Evolutionary conservation across 2,329 filamentous ascomycete genomes (phyloP).

Genomic region (Aspergillus sp.): DNA sequence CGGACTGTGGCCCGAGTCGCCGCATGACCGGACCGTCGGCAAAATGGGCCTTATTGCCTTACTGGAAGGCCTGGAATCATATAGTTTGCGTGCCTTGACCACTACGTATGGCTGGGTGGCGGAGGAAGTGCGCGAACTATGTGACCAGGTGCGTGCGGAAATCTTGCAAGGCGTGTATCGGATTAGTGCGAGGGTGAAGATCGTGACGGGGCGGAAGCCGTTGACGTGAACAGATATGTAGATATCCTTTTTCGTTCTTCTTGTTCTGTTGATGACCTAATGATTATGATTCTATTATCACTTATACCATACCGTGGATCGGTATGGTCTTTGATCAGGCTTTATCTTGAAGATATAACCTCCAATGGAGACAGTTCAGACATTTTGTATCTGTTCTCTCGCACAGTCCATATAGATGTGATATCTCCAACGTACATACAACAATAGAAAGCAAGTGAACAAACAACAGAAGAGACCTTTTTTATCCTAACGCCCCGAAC

Average conservation of each 20-base stretch:
- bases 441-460: not conserved
- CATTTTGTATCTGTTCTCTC: not conserved
- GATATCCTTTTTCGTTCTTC: too few relatives aligned
- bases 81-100: slow-evolving; percentile 40
- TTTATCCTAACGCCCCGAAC: slow-evolving; percentile 4
- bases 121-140: slow-evolving; percentile 39
- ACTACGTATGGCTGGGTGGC: slow-evolving; percentile 35
- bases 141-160: slow-evolving; percentile 42
- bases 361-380: not conserved
- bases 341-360: not conserved
- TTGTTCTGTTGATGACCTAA: too few relatives aligned
- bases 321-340: too few relatives aligned
- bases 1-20: slow-evolving; percentile 40
- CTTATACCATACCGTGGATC: too few relatives aligned
- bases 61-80: slow-evolving; percentile 45
- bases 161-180: slow-evolving; percentile 31
- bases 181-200: slow-evolving; percentile 28
- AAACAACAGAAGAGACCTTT: not conserved
- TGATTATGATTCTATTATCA: too few relatives aligned
- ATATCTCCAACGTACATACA: not conserved
- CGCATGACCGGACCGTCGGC: slow-evolving; percentile 38
- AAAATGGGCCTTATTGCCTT: slow-evolving; percentile 46
- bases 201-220: slow-evolving; percentile 36
- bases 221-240: not conserved
- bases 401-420: not conserved